Evolutionary conservation across 176 grass and related monocot genomes (phyloP).

Genomic region (Bothriochloa decipiens): DNA sequence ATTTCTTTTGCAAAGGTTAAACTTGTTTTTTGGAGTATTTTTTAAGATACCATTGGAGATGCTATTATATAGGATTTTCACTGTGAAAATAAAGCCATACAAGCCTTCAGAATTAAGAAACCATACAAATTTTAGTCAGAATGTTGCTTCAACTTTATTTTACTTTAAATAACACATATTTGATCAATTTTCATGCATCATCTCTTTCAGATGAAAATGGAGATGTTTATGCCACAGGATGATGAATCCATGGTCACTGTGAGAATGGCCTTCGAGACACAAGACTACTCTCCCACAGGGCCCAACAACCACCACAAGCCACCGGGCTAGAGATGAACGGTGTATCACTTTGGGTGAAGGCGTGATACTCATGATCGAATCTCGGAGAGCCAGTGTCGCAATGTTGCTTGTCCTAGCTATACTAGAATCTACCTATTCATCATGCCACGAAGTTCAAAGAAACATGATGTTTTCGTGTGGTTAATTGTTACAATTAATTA

Average conservation of each 20-base stretch:
- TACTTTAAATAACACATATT: background rate
- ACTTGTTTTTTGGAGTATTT: too few relatives aligned
- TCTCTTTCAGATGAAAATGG: constrained; percentile 31
- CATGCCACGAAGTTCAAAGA: background rate
- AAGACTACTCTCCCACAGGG: constrained; percentile 52
- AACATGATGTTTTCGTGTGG: background rate
- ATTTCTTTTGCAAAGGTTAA: too few relatives aligned
- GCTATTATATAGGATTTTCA: background rate
- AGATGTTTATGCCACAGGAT: constrained; percentile 1
- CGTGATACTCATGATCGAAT: background rate
- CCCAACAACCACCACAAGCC: constrained; percentile 72
- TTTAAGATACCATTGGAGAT: too few relatives aligned
- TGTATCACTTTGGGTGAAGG: background rate
- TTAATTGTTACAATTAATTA: background rate
- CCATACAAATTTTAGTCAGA: background rate
- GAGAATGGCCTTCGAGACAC: constrained; percentile 57
- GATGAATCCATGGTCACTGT: constrained; percentile 14
- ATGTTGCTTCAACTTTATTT: background rate
- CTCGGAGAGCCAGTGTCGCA: too few relatives aligned
- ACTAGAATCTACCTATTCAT: background rate
- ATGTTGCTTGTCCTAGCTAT: background rate
- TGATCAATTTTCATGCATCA: background rate
- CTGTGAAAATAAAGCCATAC: background rate
- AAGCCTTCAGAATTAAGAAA: background rate
- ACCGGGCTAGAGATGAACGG: constrained; percentile 46